Base-by-base conservation (phyloP, 2,329 filamentous ascomycete species). In the Sporothrix brasiliensis region DNA sequence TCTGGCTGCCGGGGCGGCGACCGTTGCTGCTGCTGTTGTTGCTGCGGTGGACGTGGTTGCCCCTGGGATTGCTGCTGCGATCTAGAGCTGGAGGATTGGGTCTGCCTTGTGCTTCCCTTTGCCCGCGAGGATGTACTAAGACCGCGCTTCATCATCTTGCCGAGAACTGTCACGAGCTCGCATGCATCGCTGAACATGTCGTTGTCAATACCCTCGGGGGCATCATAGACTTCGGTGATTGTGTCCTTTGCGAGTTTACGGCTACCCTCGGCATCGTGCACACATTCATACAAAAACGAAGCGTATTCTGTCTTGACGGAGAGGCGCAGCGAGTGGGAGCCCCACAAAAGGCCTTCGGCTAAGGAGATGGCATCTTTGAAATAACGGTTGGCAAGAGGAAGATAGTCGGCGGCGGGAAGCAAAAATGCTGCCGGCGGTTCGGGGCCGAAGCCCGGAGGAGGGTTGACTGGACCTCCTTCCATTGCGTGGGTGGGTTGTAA, bases 121-220 rank as follows among this genome's bases (percentile, higher is more conserved):
- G 67, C 24, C 9, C 56, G 50, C 3, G 71, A 67, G 5, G 71
- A 67, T 5, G 61, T 66, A 56, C 56, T 66, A 34, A 74, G 69
- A 0, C 72, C 73, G 13, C 72, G 70, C 44, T 73, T 72, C 86
- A 94, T 92, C 89, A 97, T 95, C 76, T 90, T 92, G 7, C 92
- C 93, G 0, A 98, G 80, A 0, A 95, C 89, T 0, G 91, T 91
- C 10, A 98, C 94, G 14, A 97, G 85, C 76, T 94, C 91, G 71
- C 93, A 93, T 0, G 94, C 93, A 79, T 98, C 95, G 74, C 91
- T 88, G 78, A 97, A 99, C 83, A 95, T 96, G 74, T 96, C 93
- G 76, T 98, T 94, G 71, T 96, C 92, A 88, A 98, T 94, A 24
- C 92, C 92, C 79, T 97, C 94, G 68, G 91, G 89, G 1, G 93